A percentile compares a stretch with the other conserved stretches of the same genome.
Evolutionary conservation across 2,329 filamentous ascomycete species (phyloP).

Genomic region (Trichoderma simmonsii): DNA sequence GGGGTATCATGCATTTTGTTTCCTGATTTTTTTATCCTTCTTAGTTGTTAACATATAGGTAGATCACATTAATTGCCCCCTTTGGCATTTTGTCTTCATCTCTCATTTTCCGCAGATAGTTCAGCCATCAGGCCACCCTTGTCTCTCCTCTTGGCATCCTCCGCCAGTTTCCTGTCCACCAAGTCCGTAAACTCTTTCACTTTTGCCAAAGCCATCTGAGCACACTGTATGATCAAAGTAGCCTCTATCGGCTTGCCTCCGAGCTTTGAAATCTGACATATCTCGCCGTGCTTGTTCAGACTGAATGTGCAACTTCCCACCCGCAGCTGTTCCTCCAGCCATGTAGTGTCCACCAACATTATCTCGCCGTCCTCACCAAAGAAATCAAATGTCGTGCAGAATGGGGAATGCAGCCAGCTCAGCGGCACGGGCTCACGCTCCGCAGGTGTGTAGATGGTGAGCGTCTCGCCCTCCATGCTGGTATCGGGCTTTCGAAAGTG

Average conservation of each 20-base stretch:
- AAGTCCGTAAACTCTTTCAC: conserved; percentile 75
- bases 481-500: conserved; percentile 92
- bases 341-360: conserved; percentile 67
- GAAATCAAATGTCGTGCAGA: conserved; percentile 87
- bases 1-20: conserved; percentile 32
- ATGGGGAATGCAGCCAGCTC: conserved; percentile 86
- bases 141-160: conserved; percentile 75
- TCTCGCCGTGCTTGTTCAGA: conserved; percentile 83
- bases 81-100: conserved; percentile 34
- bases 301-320: conserved; percentile 75
- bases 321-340: conserved; percentile 73
- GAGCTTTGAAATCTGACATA: conserved; percentile 88
- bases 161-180: conserved; percentile 69
- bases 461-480: conserved; percentile 75
- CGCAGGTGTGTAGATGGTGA: conserved; percentile 78
- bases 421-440: conserved; percentile 89
- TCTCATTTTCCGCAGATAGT: conserved; percentile 78
- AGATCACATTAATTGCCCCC: conserved; percentile 9
- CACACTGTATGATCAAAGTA: conserved; percentile 71
- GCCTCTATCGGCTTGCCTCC: conserved; percentile 82
- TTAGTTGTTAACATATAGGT: neutral
- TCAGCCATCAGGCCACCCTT: conserved; percentile 77
- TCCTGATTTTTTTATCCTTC: conserved; percentile 13
- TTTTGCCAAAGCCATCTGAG: conserved; percentile 69
- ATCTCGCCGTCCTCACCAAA: conserved; percentile 68